A percentile compares a stretch with the other conserved stretches of the same genome.
These are phyloP conservation scores for Fusarium scirpi DNA, from an alignment of 2,329 filamentous ascomycete species.

Conservation along the genomic window DNA sequence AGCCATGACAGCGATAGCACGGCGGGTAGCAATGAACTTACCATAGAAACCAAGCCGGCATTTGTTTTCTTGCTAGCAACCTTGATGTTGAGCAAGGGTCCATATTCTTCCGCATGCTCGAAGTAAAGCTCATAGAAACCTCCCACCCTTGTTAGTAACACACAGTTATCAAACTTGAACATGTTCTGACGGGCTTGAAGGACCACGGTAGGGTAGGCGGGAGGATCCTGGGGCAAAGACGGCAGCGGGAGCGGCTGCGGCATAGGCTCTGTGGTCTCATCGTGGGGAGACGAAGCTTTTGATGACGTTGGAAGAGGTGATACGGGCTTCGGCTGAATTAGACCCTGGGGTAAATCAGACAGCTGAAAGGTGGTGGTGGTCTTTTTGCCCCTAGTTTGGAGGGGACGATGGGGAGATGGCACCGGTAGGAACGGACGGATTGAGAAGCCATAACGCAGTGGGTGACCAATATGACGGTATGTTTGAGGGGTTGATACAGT, in stretches of 20 bases:
- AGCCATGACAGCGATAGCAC: conserved; percentile 13
- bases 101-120: conserved; percentile 91
- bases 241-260: conserved; percentile 44
- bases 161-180: conserved; percentile 89
- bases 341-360: conserved; percentile 68
- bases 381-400: conserved; percentile 62
- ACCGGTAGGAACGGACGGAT: conserved; percentile 40
- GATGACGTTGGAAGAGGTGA: conserved; percentile 34
- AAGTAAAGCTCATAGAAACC: conserved; percentile 99
- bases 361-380: conserved; percentile 66
- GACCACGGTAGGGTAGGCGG: conserved; percentile 85
- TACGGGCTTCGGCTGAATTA: conserved; percentile 48
- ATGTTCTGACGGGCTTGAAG: conserved; percentile 91
- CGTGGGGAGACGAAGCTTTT: conserved; percentile 27
- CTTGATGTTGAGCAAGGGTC: conserved; percentile 87
- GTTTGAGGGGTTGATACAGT: not conserved
- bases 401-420: conserved; percentile 34
- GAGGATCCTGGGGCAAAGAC: conserved; percentile 56
- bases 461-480: conserved; percentile 9
- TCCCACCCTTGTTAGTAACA: conserved; percentile 90
- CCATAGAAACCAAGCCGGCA: conserved; percentile 86
- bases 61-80: conserved; percentile 84
- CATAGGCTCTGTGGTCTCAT: conserved; percentile 26
- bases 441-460: conserved; percentile 19
- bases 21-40: conserved; percentile 53